Evolutionary conservation across 2,329 filamentous ascomycete species (phyloP), one percentile per base, ranked within the genome.

Genomic region (Aspergillus amoenus): DNA sequence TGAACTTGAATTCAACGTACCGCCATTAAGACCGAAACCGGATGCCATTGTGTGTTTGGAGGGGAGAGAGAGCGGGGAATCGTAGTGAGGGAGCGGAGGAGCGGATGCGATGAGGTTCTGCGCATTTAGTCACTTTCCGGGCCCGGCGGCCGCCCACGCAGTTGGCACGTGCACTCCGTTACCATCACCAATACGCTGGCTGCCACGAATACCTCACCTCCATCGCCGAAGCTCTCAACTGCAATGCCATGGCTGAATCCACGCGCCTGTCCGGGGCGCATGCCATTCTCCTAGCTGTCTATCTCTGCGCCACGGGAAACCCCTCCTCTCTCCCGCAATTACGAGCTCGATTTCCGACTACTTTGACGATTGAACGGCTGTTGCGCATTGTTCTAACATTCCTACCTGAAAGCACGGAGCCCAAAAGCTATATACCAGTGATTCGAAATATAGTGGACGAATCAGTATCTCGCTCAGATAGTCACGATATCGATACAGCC

Each of bases 341-440:
- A 61, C 79, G 80, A 59, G 73, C 79, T 43, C 71, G 75, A 48
- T 79, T 79, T 51, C 76, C 76, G 47, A 76, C 70, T 57, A 71
- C 78, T 56, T 76, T 86, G 48, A 73, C 78, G 30, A 70, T 81
- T 6, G 81, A 82, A 58, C 76, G 84, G 15, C 69, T 84, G 52
- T 76, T 87, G 58, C 81, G 82, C 59, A 83, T 88, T 50, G 71
- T 87, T 52, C 74, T 88, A 60, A 84, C 83, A 55, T 87, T 82
- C 64, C 76, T 87, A n/a, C 84, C 85, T 18, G 83, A 86, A 67
- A 82, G 78, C 61, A 69, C 76, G 30, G 79, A 83, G 21, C 82
- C 84, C 3, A 70, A 73, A 5, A 68, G 72, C 30, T 84, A 86
- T 62, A 70, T 72, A 21, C 66, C 72, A 27, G 81, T 80, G 56